Evolutionary conservation across 2,329 filamentous ascomycete genomes (phyloP).

Genomic region (Cryphonectria parasitica): DNA sequence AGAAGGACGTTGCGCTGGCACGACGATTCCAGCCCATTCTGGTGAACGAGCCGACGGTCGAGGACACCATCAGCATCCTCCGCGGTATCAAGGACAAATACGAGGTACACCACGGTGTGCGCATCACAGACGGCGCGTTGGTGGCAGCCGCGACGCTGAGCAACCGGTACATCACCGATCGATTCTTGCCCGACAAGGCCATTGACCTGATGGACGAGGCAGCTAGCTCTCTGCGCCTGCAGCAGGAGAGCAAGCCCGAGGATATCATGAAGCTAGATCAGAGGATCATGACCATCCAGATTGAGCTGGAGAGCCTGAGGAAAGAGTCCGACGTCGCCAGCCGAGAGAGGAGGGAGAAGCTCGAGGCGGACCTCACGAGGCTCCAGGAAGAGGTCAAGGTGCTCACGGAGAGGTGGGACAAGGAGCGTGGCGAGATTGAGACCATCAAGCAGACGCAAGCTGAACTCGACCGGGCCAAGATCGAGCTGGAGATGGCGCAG

Average conservation of each 20-base stretch:
- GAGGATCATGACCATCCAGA: slow-evolving; percentile 96
- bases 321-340: slow-evolving; percentile 94
- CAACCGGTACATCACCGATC: slow-evolving; percentile 95
- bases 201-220: slow-evolving; percentile 98
- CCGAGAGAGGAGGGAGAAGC: slow-evolving; percentile 82
- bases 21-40: slow-evolving; percentile 92
- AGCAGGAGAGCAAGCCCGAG: slow-evolving; percentile 97
- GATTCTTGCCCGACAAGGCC: slow-evolving; percentile 94
- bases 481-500: slow-evolving; percentile 87
- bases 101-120: slow-evolving; percentile 94
- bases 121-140: slow-evolving; percentile 89
- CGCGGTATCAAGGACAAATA: slow-evolving; percentile 97
- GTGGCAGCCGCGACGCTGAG: slow-evolving; percentile 91
- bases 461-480: slow-evolving; percentile 81
- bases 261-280: slow-evolving; percentile 91
- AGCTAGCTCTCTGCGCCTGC: slow-evolving; percentile 83
- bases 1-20: slow-evolving; percentile 93
- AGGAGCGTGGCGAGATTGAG: slow-evolving; percentile 84
- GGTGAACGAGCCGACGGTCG: slow-evolving; percentile 88
- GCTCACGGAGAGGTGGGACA: slow-evolving; percentile 85
- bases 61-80: slow-evolving; percentile 92
- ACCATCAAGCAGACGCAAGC: slow-evolving; percentile 85
- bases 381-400: slow-evolving; percentile 77
- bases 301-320: slow-evolving; percentile 89
- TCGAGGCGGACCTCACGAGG: slow-evolving; percentile 75